A percentile compares a stretch with the other conserved stretches of the same genome.
These are phyloP conservation scores for Lactifluus pinguis DNA, from an alignment of 768 basidiomycete species.

Conservation along the genomic window DNA sequence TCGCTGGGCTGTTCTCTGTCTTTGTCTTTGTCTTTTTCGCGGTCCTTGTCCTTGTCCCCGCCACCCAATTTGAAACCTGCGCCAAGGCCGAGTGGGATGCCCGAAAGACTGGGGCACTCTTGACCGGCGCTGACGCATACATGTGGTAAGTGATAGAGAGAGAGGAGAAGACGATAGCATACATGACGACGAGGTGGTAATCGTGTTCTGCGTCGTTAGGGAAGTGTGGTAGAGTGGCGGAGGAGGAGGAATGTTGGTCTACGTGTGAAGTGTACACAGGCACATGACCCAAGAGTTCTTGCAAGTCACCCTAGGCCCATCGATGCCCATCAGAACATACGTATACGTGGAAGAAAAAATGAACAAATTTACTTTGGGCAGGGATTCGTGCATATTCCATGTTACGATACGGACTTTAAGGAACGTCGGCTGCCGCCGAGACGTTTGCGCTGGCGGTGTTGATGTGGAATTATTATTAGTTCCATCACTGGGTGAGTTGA, in stretches of 20 bases:
- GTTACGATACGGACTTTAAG: conserved; percentile 64
- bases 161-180: conserved; percentile 24
- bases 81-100: conserved; percentile 70
- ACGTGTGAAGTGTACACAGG: conserved; percentile 31
- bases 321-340: neutral
- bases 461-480: conserved; percentile 18
- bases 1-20: conserved; percentile 8
- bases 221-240: conserved; percentile 37
- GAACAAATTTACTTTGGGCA: conserved; percentile 50
- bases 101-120: conserved; percentile 76
- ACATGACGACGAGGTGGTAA: conserved; percentile 76
- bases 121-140: conserved; percentile 48
- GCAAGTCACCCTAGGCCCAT: conserved; percentile 52
- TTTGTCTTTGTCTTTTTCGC: conserved; percentile 26
- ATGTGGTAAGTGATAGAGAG: conserved; percentile 14
- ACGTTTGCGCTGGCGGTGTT: conserved; percentile 21
- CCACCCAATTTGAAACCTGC: conserved; percentile 65
- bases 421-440: conserved; percentile 29
- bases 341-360: conserved; percentile 10
- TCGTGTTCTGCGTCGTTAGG: conserved; percentile 48
- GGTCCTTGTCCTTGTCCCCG: conserved; percentile 27
- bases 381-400: conserved; percentile 82
- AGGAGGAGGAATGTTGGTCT: conserved; percentile 21
- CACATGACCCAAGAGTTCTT: conserved; percentile 60
- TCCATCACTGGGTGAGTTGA: conserved; percentile 21